Percentiles rank a stretch among this genome's conserved stretches.
These are phyloP conservation scores for Taphrina pruni DNA, from an alignment of 1,139 yeast genomes.

Conservation along the genomic window DNA sequence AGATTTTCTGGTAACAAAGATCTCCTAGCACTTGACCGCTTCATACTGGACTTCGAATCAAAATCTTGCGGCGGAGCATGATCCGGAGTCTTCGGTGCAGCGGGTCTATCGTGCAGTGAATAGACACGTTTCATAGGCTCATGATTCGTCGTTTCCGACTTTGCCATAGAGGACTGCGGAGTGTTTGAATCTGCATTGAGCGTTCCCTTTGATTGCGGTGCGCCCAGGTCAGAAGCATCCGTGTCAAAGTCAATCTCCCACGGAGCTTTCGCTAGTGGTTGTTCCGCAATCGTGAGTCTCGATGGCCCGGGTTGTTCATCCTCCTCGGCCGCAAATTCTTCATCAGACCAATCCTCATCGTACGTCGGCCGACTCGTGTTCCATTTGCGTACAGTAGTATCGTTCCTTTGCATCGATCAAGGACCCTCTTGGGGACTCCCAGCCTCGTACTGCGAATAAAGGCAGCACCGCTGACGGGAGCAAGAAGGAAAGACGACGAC, in stretches of 20 bases:
- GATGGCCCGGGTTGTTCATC: background rate
- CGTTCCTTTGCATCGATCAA: slow-evolving; percentile 11
- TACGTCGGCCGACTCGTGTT: slow-evolving; percentile 14
- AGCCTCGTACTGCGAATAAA: background rate
- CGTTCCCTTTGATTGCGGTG: no score
- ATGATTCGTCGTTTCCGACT: background rate
- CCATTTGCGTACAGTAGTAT: slow-evolving; percentile 25
- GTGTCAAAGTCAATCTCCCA: slow-evolving; percentile 5
- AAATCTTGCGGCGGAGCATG: background rate
- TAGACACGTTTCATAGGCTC: slow-evolving; percentile 5
- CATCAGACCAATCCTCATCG: slow-evolving; percentile 29
- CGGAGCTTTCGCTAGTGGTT: slow-evolving; percentile 4
- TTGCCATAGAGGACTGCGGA: background rate
- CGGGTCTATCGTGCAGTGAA: slow-evolving; percentile 1
- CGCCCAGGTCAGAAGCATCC: background rate
- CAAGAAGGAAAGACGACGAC: no score
- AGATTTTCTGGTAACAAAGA: background rate
- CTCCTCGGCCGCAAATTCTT: slow-evolving; percentile 1
- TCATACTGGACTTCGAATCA: background rate
- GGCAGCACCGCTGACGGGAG: no score
- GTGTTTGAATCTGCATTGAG: no score
- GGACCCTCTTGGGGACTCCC: background rate
- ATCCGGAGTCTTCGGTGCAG: slow-evolving; percentile 1
- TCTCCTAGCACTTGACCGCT: slow-evolving; percentile 3
- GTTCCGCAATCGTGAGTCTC: slow-evolving; percentile 2